Evolutionary conservation across 371 early-diverging fungal species (phyloP).

Genomic region (Capillidium heterosporum): DNA sequence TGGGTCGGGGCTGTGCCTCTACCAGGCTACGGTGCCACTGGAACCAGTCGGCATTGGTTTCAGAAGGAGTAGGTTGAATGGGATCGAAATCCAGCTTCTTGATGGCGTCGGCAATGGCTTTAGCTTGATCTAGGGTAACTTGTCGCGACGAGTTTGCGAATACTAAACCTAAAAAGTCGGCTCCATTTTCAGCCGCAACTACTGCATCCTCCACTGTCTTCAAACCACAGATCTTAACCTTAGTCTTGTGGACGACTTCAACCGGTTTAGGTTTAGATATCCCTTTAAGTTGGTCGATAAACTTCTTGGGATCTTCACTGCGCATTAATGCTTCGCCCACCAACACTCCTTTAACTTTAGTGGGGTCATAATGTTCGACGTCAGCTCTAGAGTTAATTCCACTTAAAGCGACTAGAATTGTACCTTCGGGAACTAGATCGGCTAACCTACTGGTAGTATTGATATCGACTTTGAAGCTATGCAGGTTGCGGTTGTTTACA

Average conservation of each 20-base stretch:
- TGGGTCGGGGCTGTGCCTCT: conserved; percentile 34
- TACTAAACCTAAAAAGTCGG: conserved; percentile 80
- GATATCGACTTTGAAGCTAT: conserved; percentile 89
- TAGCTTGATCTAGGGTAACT: conserved; percentile 35
- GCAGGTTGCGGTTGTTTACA: conserved; percentile 91
- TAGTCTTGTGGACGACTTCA: conserved; percentile 7
- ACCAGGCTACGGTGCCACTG: conserved; percentile 23
- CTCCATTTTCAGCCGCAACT: conserved; percentile 57
- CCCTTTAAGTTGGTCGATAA: conserved; percentile 50
- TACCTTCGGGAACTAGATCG: conserved; percentile 45
- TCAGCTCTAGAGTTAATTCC: conserved; percentile 77
- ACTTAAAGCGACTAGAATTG: conserved; percentile 68
- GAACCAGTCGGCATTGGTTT: conserved; percentile 29
- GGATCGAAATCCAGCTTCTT: conserved; percentile 7
- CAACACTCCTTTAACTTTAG: conserved; percentile 66
- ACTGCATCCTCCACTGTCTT: conserved; percentile 61
- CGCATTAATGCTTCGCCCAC: conserved; percentile 94
- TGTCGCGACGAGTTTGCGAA: conserved; percentile 58
- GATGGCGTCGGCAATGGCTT: conserved; percentile 41
- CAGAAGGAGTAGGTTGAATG: background rate
- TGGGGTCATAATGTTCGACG: conserved; percentile 51
- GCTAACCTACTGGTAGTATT: conserved; percentile 59
- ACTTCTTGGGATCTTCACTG: conserved; percentile 44
- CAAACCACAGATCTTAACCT: conserved; percentile 88
- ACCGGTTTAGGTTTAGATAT: conserved; percentile 1